Base-by-base conservation (phyloP, 2,329 filamentous ascomycete genomes). In the Blastomyces emzantsi region DNA sequence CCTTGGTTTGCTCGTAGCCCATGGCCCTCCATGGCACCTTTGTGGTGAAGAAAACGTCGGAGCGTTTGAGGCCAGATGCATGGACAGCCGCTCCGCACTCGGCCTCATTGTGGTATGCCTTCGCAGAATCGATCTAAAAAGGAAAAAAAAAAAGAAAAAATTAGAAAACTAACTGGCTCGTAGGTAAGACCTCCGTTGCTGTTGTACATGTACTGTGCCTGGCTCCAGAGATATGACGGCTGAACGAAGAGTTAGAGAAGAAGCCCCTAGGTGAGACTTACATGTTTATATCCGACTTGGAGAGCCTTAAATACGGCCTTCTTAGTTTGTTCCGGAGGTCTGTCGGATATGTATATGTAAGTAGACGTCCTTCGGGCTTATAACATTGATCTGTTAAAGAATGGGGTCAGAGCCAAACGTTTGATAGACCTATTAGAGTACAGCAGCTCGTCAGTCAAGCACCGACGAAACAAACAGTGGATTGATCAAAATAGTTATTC, bases 1-100 rank as follows among this genome's bases (percentile, higher is more conserved):
- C 79, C 73, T 85, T 86, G 28, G 88, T 82, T 64, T 79, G 82
- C 17, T 87, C 82, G 70, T 93, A 94, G 66, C 80, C 81, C 70
- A 85, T 79, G 2, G 71, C 67, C 15, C 71, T 75, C 1, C 79
- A 76, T 3, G 82, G 82, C 8, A 87, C 79, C 70, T 87, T 87
- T 65, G 81, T 84, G 7, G 85, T 87, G 73, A 85, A 87, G 76
- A 86, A 87, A 63, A 87, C 76, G 45, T 84, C 73, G 30, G 79
- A 78, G 8, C 85, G 80, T 15, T 81, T 79, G 58, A 87, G 70
- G 1, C 77, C 76, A 7, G 81, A 81, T 62, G 78, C 77, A 1
- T 77, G 73, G 65, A 87, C 82, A 11, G 83, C 85, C 15, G 76
- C 73, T 0, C 78, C 80, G 60, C 81, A 82, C 54, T 83, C 80